Evolutionary conservation across 306 rosid genomes (phyloP).

Genomic region (Rosa chinensis): DNA sequence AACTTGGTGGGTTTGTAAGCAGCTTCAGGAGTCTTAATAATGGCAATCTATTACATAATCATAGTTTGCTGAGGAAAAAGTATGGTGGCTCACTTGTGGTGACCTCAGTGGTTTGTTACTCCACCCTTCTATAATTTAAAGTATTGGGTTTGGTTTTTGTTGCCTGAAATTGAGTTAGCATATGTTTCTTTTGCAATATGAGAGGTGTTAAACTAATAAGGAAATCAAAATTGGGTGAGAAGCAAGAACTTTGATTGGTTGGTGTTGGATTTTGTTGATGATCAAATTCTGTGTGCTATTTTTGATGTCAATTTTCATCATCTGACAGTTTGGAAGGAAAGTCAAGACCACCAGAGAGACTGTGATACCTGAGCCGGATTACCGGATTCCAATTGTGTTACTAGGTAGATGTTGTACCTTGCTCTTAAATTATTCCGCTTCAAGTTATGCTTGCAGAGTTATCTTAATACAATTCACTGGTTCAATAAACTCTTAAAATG

Average conservation of each 20-base stretch:
- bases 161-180: constrained; percentile 1
- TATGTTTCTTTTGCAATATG: background rate
- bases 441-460: background rate
- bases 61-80: constrained; percentile 33
- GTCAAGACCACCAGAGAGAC: constrained; percentile 50
- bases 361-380: constrained; percentile 90
- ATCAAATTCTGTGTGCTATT: background rate
- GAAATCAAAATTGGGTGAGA: background rate
- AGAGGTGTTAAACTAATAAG: background rate
- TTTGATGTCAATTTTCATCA: constrained; percentile 20
- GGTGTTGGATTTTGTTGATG: background rate
- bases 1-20: constrained; percentile 38
- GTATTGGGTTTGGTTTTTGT: constrained; percentile 8
- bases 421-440: background rate
- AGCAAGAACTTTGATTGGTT: constrained; percentile 1
- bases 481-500: background rate
- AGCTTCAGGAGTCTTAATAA: constrained; percentile 49
- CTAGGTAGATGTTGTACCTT: constrained; percentile 55
- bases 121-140: constrained; percentile 30
- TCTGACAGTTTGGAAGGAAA: constrained; percentile 72
- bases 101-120: constrained; percentile 59
- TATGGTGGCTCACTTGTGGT: constrained; percentile 56
- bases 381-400: constrained; percentile 81
- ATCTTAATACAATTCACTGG: background rate
- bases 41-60: constrained; percentile 45